Conservation (phyloP, 2,329 filamentous ascomycete species). For the Calcarisporium arbuscula region DNA sequence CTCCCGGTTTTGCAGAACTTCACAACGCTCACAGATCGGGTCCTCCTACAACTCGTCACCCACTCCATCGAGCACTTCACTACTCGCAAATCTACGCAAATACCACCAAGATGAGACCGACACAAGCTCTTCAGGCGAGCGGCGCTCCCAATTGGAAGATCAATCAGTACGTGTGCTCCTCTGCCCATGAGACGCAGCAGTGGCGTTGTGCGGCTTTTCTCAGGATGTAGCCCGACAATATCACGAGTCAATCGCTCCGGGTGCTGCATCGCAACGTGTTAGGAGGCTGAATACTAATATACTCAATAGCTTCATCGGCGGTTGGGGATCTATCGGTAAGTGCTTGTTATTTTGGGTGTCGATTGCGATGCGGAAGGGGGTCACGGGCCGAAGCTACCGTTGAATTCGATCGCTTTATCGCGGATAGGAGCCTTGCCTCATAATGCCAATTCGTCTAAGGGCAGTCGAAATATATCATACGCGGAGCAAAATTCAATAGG, state of each 20-base stretch:
- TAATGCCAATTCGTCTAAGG: too few relatives aligned
- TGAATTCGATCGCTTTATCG: too few relatives aligned
- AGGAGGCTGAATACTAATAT: conserved; percentile 18
- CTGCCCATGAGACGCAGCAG: conserved; percentile 1
- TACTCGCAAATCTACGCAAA: conserved; percentile 6
- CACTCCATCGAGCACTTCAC: conserved; percentile 5
- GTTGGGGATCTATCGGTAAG: conserved; percentile 72
- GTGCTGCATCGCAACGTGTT: not conserved
- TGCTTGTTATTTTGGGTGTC: conserved; percentile 25
- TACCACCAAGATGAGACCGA: conserved; percentile 32
- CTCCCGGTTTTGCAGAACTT: conserved; percentile 18
- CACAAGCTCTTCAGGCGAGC: conserved; percentile 28
- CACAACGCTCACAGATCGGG: conserved; percentile 19
- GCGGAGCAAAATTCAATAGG: too few relatives aligned
- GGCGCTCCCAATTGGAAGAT: conserved; percentile 25
- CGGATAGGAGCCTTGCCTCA: too few relatives aligned
- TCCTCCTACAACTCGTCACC: conserved; percentile 16
- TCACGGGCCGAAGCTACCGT: too few relatives aligned
- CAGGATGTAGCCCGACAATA: conserved; percentile 2
- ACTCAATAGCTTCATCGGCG: conserved; percentile 58
- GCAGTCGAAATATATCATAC: too few relatives aligned
- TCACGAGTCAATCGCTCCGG: too few relatives aligned
- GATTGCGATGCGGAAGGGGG: too few relatives aligned
- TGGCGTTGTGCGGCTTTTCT: conserved; percentile 27
- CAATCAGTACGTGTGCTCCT: conserved; percentile 27